Percentiles rank a stretch among this genome's conserved stretches.
phyloP scores from a whole-genome alignment of 495 filamentous ascomycete species.

The Penicillium herquei region DNA sequence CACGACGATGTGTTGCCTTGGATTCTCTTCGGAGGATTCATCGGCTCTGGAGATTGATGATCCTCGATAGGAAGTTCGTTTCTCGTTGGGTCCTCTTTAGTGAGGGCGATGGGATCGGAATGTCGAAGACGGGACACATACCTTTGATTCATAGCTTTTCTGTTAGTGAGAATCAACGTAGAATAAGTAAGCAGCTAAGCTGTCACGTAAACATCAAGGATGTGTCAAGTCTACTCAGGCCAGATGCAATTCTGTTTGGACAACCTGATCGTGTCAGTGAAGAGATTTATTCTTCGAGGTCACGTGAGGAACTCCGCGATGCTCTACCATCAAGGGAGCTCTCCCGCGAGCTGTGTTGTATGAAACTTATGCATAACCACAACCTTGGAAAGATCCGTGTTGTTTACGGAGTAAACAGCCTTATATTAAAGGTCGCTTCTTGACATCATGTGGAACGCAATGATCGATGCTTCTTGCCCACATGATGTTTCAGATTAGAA shows the following conservation, averaged over 20 bases:
- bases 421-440: not conserved
- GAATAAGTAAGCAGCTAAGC: too few relatives aligned
- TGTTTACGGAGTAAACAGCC: not conserved
- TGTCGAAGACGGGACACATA: constrained; percentile 69
- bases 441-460: constrained; percentile 17
- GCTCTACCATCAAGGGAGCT: too few relatives aligned
- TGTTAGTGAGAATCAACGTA: not conserved
- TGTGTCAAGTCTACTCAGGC: too few relatives aligned
- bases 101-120: constrained; percentile 65
- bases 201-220: too few relatives aligned
- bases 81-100: constrained; percentile 61
- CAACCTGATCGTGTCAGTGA: too few relatives aligned
- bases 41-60: constrained; percentile 57
- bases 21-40: constrained; percentile 33
- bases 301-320: too few relatives aligned
- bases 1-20: constrained; percentile 66
- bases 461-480: not conserved
- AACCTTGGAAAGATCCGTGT: too few relatives aligned
- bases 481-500: constrained; percentile 10
- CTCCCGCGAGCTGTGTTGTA: too few relatives aligned
- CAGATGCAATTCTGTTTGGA: too few relatives aligned
- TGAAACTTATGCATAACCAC: too few relatives aligned
- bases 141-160: not conserved
- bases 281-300: too few relatives aligned
- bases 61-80: constrained; percentile 67